Conservation (phyloP, 1,284 basidiomycete genomes). For the Ganoderma meredithae region DNA sequence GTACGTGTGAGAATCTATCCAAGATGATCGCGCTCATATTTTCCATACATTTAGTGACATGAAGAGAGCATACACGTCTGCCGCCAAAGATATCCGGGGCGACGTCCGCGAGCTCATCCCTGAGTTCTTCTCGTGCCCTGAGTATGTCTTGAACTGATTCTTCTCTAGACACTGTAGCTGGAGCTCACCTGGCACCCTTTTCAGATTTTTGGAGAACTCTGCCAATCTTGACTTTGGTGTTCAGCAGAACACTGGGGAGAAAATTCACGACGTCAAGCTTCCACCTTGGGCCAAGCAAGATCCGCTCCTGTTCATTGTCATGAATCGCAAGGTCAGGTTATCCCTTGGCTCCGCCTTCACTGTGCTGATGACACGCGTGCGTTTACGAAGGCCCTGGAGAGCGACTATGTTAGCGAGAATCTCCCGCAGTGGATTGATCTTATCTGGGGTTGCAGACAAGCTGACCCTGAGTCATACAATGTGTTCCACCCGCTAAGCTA, state of each 20-base stretch:
- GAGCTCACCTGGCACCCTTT: not conserved
- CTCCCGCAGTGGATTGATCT: conserved; percentile 94
- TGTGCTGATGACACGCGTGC: not conserved
- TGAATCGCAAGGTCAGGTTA: conserved; percentile 75
- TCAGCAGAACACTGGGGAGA: conserved; percentile 83
- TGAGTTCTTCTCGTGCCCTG: conserved; percentile 86
- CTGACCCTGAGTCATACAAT: conserved; percentile 81
- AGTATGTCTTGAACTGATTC: conserved; percentile 51
- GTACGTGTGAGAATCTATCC: conserved; percentile 44
- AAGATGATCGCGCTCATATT: not conserved
- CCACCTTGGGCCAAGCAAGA: conserved; percentile 93
- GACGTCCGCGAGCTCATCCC: conserved; percentile 96
- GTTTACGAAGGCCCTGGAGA: conserved; percentile 81
- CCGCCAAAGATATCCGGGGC: conserved; percentile 86
- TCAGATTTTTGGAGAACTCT: conserved; percentile 76
- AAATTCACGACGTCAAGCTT: conserved; percentile 88
- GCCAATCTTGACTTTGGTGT: conserved; percentile 86
- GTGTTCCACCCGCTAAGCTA: conserved; percentile 96
- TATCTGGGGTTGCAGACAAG: conserved; percentile 89
- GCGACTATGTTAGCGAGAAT: conserved; percentile 86
- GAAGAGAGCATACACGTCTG: conserved; percentile 83
- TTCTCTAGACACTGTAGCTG: not conserved
- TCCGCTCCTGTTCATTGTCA: conserved; percentile 82
- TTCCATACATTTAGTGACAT: conserved; percentile 60
- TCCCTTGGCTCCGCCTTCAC: not conserved